Conservation (phyloP, 805 yeast genomes). For the Metschnikowia rubicola region DNA sequence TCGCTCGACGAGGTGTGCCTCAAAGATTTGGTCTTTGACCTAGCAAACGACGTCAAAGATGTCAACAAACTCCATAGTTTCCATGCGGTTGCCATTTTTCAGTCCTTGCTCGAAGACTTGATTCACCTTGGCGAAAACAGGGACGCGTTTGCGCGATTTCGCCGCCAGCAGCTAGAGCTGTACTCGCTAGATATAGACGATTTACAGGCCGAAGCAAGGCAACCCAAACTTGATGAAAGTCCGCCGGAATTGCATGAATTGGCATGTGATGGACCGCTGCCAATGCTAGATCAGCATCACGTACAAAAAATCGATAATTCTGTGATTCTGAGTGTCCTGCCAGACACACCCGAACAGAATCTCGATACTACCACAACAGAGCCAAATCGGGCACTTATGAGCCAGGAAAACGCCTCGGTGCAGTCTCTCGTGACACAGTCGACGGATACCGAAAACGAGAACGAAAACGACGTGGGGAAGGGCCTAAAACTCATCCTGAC, state of each 20-base stretch:
- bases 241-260: not conserved
- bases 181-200: constrained; percentile 15
- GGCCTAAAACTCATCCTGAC: constrained; percentile 19
- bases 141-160: constrained; percentile 22
- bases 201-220: not conserved
- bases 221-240: not conserved
- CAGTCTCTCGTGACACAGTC: not conserved
- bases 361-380: not conserved
- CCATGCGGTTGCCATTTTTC: constrained; percentile 33
- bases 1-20: constrained; percentile 31
- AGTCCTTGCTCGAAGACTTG: constrained; percentile 29
- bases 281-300: not conserved
- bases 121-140: constrained; percentile 28
- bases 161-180: constrained; percentile 25
- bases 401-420: not conserved
- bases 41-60: constrained; percentile 28
- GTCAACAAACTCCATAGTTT: constrained; percentile 33
- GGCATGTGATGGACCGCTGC: not conserved
- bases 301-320: too few relatives aligned
- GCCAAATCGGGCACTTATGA: not conserved
- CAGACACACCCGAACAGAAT: not conserved
- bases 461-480: not conserved
- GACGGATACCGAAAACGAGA: not conserved
- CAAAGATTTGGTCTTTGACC: constrained; percentile 34
- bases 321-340: not conserved